Percentiles rank a stretch among this genome's conserved stretches.
phyloP scores from a whole-genome alignment of 208 protist genomes.

The Strigomonas culicis region DNA sequence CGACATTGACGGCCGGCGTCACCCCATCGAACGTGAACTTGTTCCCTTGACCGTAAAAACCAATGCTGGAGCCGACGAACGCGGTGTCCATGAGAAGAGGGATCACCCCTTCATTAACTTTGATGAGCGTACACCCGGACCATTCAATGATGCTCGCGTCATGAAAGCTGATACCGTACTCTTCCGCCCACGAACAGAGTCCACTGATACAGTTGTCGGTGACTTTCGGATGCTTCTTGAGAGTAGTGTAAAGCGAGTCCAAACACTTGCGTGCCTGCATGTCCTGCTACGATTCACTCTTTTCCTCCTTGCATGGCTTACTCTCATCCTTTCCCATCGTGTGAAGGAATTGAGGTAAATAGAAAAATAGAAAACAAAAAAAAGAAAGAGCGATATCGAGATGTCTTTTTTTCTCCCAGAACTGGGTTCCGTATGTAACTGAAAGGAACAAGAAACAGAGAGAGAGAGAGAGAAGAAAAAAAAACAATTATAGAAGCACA shows the following conservation, averaged over 20 bases:
- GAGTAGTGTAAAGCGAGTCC: constrained; percentile 20
- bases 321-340: constrained; percentile 56
- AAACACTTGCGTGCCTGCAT: constrained; percentile 53
- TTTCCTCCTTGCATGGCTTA: background rate
- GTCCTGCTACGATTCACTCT: background rate
- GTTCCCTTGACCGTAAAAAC: background rate
- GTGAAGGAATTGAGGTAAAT: constrained; percentile 88
- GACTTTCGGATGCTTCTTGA: constrained; percentile 51
- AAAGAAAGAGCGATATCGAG: background rate
- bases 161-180: background rate
- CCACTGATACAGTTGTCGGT: constrained; percentile 53
- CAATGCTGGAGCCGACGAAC: too few relatives aligned
- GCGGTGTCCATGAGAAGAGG: too few relatives aligned
- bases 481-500: too few relatives aligned
- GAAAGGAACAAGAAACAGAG: background rate
- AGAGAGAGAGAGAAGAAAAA: background rate
- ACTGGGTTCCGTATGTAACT: background rate
- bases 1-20: background rate
- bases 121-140: background rate
- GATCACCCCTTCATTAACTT: background rate
- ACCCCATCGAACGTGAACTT: background rate
- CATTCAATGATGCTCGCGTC: background rate
- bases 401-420: background rate
- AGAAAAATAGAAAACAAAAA: constrained; percentile 48
- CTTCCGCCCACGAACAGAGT: constrained; percentile 14